A percentile compares a stretch with the other conserved stretches of the same genome.
Conservation (phyloP, 257 asterid genomes). For the Gentiana straminea region DNA sequence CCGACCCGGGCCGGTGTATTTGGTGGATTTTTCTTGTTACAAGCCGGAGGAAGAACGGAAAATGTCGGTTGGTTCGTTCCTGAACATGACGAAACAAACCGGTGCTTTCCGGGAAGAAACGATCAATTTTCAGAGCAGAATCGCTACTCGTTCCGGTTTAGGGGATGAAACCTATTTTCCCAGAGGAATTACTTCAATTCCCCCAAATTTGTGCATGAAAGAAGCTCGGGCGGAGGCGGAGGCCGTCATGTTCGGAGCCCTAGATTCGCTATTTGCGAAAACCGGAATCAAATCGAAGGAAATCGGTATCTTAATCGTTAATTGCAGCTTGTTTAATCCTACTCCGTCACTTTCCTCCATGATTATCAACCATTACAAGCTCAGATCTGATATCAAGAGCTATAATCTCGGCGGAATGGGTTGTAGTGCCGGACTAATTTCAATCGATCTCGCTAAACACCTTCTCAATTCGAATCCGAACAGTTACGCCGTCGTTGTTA, state of each 20-base stretch:
- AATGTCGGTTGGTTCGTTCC: conserved; percentile 21
- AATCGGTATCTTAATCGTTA: conserved; percentile 43
- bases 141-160: conserved; percentile 24
- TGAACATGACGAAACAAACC: conserved; percentile 27
- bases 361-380: conserved; percentile 51
- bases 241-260: conserved; percentile 45
- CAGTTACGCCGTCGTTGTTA: conserved; percentile 39
- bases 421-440: conserved; percentile 40
- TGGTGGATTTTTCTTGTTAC: conserved; percentile 49
- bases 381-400: conserved; percentile 26
- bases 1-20: conserved; percentile 20
- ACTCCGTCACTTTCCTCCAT: conserved; percentile 40
- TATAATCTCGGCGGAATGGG: conserved; percentile 60
- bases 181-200: conserved; percentile 15
- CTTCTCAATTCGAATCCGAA: conserved; percentile 29
- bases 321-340: conserved; percentile 39
- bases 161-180: conserved; percentile 42
- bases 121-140: conserved; percentile 19
- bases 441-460: conserved; percentile 35
- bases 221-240: conserved; percentile 44
- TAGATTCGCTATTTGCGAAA: conserved; percentile 30
- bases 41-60: conserved; percentile 37
- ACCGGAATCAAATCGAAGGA: conserved; percentile 28
- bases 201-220: conserved; percentile 24
- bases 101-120: conserved; percentile 16